Conservation (phyloP, 2,329 filamentous ascomycete genomes). For the Xylariaceae sp. region DNA sequence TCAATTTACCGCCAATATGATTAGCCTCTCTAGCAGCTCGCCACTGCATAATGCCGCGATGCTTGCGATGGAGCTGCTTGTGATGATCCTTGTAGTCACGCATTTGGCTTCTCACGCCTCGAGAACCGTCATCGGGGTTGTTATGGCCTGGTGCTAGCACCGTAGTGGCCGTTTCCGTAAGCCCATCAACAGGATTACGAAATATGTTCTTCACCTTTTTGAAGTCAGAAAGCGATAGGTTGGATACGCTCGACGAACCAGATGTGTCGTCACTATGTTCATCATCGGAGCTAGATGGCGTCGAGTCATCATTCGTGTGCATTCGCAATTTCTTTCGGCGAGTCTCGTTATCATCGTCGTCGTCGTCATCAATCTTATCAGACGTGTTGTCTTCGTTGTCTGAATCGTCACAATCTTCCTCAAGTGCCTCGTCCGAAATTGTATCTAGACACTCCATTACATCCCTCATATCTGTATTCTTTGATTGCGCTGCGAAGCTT, state of each 20-base stretch:
- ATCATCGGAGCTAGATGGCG: constrained; percentile 38
- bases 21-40: constrained; percentile 57
- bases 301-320: constrained; percentile 43
- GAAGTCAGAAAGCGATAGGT: constrained; percentile 34
- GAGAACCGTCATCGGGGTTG: constrained; percentile 48
- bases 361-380: constrained; percentile 38
- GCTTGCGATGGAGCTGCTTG: constrained; percentile 66
- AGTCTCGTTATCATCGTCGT: constrained; percentile 39
- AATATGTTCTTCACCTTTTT: constrained; percentile 46
- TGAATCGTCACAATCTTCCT: constrained; percentile 32
- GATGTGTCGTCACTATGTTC: constrained; percentile 43
- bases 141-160: constrained; percentile 46
- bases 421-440: constrained; percentile 61
- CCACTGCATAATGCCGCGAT: constrained; percentile 78
- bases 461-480: constrained; percentile 59
- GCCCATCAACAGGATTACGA: constrained; percentile 41
- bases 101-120: constrained; percentile 56
- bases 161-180: constrained; percentile 37
- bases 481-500: constrained; percentile 54
- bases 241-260: constrained; percentile 27
- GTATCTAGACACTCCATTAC: constrained; percentile 70
- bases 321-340: constrained; percentile 40
- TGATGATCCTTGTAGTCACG: constrained; percentile 66
- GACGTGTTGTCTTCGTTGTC: constrained; percentile 4
- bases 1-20: constrained; percentile 57